phyloP scores from a whole-genome alignment of 2,329 filamentous ascomycete species.

The Dothistroma septosporum region DNA sequence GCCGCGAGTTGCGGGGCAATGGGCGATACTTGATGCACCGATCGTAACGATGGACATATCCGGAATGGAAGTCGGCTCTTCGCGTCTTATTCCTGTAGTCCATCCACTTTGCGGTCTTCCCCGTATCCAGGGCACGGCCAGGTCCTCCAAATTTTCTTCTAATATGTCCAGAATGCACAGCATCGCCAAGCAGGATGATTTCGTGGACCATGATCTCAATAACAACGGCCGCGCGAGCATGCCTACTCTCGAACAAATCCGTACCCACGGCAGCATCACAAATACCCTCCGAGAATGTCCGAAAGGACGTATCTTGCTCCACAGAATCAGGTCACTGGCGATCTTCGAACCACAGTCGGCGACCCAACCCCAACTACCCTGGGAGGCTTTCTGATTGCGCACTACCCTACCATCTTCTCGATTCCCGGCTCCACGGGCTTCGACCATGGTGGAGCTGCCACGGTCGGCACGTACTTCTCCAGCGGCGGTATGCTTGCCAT shows the following conservation, averaged over 20 bases:
- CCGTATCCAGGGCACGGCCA: not conserved
- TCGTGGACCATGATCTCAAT: slow-evolving; percentile 2
- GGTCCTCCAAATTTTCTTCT: not conserved
- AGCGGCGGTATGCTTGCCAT: slow-evolving; percentile 35
- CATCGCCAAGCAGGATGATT: slow-evolving; percentile 7
- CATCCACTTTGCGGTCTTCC: not conserved
- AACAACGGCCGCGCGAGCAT: slow-evolving; percentile 6
- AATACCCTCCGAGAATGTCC: slow-evolving; percentile 24
- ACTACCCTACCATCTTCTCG: slow-evolving; percentile 19
- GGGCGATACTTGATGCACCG: not conserved
- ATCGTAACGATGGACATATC: not conserved
- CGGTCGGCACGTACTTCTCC: slow-evolving; percentile 33
- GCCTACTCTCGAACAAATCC: slow-evolving; percentile 15
- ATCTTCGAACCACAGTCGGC: slow-evolving; percentile 19
- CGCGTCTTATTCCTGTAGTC: not conserved
- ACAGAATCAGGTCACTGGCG: slow-evolving; percentile 18
- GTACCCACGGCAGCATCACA: slow-evolving; percentile 19
- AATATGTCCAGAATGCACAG: slow-evolving; percentile 4
- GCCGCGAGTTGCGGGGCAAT: not conserved
- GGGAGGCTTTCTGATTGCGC: slow-evolving; percentile 21
- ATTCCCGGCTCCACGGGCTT: slow-evolving; percentile 22
- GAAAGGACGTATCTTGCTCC: slow-evolving; percentile 25
- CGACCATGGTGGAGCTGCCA: slow-evolving; percentile 18
- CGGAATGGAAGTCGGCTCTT: not conserved
- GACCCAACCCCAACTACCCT: slow-evolving; percentile 16